Evolutionary conservation across 2,329 filamentous ascomycete genomes (phyloP).

Genomic region (Tolypocladium tundrense): DNA sequence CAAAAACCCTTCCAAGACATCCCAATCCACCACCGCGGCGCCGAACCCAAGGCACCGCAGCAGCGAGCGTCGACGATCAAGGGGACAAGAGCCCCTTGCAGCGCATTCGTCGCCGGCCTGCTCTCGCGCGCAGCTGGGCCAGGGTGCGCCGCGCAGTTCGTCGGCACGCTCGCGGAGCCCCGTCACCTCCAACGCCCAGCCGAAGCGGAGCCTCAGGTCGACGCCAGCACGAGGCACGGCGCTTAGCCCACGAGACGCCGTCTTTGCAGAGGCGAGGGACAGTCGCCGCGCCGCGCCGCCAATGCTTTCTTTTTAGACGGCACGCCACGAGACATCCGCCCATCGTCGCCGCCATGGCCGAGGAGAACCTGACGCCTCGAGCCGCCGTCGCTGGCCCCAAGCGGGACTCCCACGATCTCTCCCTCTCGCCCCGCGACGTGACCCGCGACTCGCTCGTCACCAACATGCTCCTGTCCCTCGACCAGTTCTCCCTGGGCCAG

Average conservation of each 20-base stretch:
- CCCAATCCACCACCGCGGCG: not conserved
- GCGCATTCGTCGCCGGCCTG: not conserved
- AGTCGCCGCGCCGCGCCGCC: slow-evolving; percentile 1
- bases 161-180: not conserved
- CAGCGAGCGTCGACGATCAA: not conserved
- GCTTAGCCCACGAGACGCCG: not conserved
- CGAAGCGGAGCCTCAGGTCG: not conserved
- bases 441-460: slow-evolving; percentile 87
- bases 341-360: slow-evolving; percentile 14
- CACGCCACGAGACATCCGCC: slow-evolving; percentile 4
- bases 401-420: slow-evolving; percentile 75
- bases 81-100: not conserved
- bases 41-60: not conserved
- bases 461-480: slow-evolving; percentile 90
- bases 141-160: not conserved
- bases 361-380: slow-evolving; percentile 12
- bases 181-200: not conserved
- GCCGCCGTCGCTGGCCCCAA: slow-evolving; percentile 10
- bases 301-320: slow-evolving; percentile 15
- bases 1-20: not conserved
- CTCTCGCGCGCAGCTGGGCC: not conserved
- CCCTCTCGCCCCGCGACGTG: slow-evolving; percentile 63
- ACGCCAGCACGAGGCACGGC: not conserved
- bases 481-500: slow-evolving; percentile 60
- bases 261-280: not conserved